Evolutionary conservation across 768 basidiomycete genomes (phyloP), one percentile per base, ranked within the genome.

Genomic region (Psilocybe cubensis): DNA sequence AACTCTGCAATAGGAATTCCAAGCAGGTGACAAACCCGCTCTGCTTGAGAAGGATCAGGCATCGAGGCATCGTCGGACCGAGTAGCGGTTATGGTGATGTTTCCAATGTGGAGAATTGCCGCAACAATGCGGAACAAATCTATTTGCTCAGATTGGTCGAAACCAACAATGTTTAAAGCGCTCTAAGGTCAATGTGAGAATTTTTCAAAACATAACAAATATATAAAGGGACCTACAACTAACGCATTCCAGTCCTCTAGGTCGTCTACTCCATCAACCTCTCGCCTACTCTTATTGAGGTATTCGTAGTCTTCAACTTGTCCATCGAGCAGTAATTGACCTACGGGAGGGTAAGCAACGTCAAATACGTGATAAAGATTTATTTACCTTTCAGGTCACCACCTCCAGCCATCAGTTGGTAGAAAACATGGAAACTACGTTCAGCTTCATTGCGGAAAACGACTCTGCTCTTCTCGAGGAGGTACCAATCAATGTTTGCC

Each of bases 401-500:
- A 14, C 82, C 85, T n/a, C 91, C 91, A 27, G 87, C 86, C 67
- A 99, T 78, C 25, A 98, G 67, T 74, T 98, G 95, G 71, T 98
- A 99, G 72, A 99, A 98, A 2, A 98, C 92, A 71, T 98, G 97
- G 68, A 98, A 99, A 68, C 85, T 91, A 29, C 97, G 81, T 74
- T 99, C 97, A 0, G 91, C 92, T 57, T 89, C 87, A 60, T 86
- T 92, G 52, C 97, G 79, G 38, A 86, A 85, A 7, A 96, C 93
- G 2, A 99, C 96, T 61, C 97, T 78, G 67, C 94, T 96, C 80
- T 99, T 99, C 79, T 99, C 97, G 55, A 99, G 76, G 27, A 99
- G 79, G 70, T 99, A 99, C 97, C 97, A 98, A 71, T 99, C 96
- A 58, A 98, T 94, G 68, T 95, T 98, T 23, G 97, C 97, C 0